Evolutionary conservation across 345 rosid genomes (phyloP).

Genomic region (Odontarrhena argentea): DNA sequence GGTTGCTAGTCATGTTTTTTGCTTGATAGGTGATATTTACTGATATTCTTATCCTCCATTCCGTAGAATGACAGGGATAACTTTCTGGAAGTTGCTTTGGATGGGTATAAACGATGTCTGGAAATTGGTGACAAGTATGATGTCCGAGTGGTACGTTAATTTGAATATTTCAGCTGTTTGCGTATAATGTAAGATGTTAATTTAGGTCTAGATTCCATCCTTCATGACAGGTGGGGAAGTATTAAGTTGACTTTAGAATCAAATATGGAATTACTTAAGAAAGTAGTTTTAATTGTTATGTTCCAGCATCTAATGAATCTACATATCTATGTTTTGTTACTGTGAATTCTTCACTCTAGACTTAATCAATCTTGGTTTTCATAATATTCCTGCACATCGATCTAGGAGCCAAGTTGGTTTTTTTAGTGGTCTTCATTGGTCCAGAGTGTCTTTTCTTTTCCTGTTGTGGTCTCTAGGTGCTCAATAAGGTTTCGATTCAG

Average conservation of each 20-base stretch:
- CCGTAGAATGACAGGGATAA: conserved; percentile 86
- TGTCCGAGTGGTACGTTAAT: conserved; percentile 80
- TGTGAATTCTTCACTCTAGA: conserved; percentile 12
- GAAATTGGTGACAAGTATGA: conserved; percentile 91
- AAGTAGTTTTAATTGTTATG: conserved; percentile 16
- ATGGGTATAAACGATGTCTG: conserved; percentile 85
- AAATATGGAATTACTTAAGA: conserved; percentile 1
- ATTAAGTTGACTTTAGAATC: conserved; percentile 14
- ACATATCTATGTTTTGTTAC: neutral
- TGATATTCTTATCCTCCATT: conserved; percentile 25
- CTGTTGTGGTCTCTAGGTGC: conserved; percentile 13
- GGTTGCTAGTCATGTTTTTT: conserved; percentile 23
- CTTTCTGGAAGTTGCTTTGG: conserved; percentile 86
- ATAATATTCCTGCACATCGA: conserved; percentile 11
- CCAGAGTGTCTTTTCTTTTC: conserved; percentile 9
- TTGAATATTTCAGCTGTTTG: conserved; percentile 11
- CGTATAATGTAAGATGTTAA: conserved; percentile 13
- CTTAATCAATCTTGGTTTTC: conserved; percentile 4
- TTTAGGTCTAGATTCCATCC: conserved; percentile 8
- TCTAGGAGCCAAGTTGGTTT: neutral
- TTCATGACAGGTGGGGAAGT: conserved; percentile 17
- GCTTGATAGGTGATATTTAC: conserved; percentile 24
- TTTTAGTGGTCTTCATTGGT: conserved; percentile 11
- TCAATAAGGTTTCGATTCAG: neutral
- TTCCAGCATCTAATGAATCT: conserved; percentile 17